Evolutionary conservation across 78 protist species (phyloP).

Genomic region (Cavenderia fasciculata): DNA sequence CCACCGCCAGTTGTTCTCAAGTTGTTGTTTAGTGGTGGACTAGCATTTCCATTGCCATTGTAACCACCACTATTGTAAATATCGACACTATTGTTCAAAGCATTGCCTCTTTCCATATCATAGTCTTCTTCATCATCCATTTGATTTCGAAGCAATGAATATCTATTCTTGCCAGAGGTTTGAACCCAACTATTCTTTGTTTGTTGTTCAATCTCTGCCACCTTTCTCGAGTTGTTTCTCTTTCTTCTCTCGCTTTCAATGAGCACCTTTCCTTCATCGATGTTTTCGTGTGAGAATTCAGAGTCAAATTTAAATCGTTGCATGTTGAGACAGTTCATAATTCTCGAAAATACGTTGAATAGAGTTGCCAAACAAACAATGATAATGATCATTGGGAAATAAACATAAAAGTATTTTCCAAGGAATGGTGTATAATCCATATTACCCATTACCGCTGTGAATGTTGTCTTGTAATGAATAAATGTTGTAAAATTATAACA

Average conservation of each 20-base stretch:
- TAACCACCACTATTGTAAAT: neutral
- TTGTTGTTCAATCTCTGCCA: slow-evolving; percentile 1
- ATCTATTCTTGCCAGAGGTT: neutral
- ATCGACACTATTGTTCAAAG: neutral
- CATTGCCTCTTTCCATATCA: neutral
- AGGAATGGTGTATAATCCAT: slow-evolving; percentile 51
- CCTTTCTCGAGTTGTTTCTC: neutral
- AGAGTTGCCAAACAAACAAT: slow-evolving; percentile 60
- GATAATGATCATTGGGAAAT: slow-evolving; percentile 77
- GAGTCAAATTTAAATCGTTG: slow-evolving; percentile 53
- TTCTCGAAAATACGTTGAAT: slow-evolving; percentile 58
- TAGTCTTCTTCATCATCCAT: slow-evolving; percentile 1
- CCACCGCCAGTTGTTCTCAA: slow-evolving; percentile 3
- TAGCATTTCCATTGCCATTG: too few species aligned
- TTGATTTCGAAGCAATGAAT: neutral
- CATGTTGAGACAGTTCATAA: slow-evolving; percentile 38
- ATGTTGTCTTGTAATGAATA: slow-evolving; percentile 18
- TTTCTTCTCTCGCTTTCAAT: neutral
- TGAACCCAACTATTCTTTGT: too few species aligned
- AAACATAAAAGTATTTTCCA: slow-evolving; percentile 62
- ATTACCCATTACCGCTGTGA: slow-evolving; percentile 52
- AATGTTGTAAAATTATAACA: slow-evolving; percentile 70
- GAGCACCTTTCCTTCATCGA: slow-evolving; percentile 65
- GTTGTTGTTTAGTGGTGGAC: too few species aligned
- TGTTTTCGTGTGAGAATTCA: slow-evolving; percentile 58